Evolutionary conservation across 306 rosid genomes (phyloP), one percentile per base, ranked within the genome.

Genomic region (Cicer judaicum): DNA sequence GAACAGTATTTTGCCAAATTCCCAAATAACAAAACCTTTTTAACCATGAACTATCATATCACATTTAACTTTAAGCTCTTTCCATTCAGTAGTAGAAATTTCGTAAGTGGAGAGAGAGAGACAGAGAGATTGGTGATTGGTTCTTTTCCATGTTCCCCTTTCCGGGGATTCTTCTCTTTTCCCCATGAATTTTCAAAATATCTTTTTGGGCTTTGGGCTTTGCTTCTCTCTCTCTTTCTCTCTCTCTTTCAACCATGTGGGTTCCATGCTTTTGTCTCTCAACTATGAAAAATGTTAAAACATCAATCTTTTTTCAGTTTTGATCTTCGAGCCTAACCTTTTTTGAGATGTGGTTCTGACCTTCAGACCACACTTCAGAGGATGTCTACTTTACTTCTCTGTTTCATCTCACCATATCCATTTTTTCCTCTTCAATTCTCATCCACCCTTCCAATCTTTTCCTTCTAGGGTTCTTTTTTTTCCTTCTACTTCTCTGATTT

Each of bases 131-230:
- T 38, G 75, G 75, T 80, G 73, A 70, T 85, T 80, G 90, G 80
- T 88, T 89, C 74, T 41, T 78, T 68, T 79, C 71, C 70, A 36
- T 84, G 84, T 64, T 77, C 46, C 85, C 78, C 81, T 78, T 79
- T 82, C 56, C 57, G 73, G 77, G 83, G 79, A 81, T 80, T 82
- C 83, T 78, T 79, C 85, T 60, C 82, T 18, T 72, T 81, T 86
- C 79, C 89, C 89, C 82, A 81, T 79, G 82, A 87, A 74, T 63
- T 84, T 87, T 66, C 82, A 79, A 82, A 79, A 84, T 64, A 82
- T 81, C 86, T 77, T 81, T 84, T 89, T 85, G 94, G 92, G 92
- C 86, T 85, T 91, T 87, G 92, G 79, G 91, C 94, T 87, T 89
- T 88, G 62, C 75, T 65, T 75, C 76, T 36, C 68, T 42, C 67